Evolutionary conservation across 2,329 filamentous ascomycete genomes (phyloP).

Genomic region (Pyrenophora graminea): DNA sequence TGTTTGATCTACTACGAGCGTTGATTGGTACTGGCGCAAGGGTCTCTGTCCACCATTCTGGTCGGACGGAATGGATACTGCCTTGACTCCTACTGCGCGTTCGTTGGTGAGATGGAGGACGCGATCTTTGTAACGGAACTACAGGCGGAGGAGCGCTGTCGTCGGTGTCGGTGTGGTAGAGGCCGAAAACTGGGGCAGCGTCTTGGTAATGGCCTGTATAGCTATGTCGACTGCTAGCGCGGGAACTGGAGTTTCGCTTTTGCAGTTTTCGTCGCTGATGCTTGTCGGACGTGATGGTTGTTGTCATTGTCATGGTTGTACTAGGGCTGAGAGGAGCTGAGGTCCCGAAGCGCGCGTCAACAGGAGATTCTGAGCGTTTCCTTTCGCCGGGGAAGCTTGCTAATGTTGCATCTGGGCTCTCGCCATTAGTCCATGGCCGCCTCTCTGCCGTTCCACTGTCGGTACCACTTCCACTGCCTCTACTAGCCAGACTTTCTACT

Average conservation of each 20-base stretch:
- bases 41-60: slow-evolving; percentile 10
- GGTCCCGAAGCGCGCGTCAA: slow-evolving; percentile 10
- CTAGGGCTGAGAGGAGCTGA: slow-evolving; percentile 1
- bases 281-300: slow-evolving; percentile 5
- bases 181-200: neutral
- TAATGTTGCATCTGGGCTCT: slow-evolving; percentile 1
- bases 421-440: slow-evolving; percentile 1
- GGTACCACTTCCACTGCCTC: slow-evolving; percentile 18
- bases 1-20: neutral
- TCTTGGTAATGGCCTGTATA: neutral
- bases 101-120: neutral
- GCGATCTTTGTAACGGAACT: neutral
- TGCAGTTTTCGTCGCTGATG: slow-evolving; percentile 5
- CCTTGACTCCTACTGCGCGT: slow-evolving; percentile 5
- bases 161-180: neutral
- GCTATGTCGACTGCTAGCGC: slow-evolving; percentile 7
- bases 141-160: neutral
- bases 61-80: slow-evolving; percentile 1
- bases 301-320: slow-evolving; percentile 9
- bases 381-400: neutral
- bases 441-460: slow-evolving; percentile 9
- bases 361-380: slow-evolving; percentile 10
- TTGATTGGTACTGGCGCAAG: slow-evolving; percentile 4
- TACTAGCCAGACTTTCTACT: slow-evolving; percentile 19
- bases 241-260: slow-evolving; percentile 8